These are phyloP conservation scores for Diophrys sp. DNA, from an alignment of 73 alveolate species.

Conservation along the genomic window DNA sequence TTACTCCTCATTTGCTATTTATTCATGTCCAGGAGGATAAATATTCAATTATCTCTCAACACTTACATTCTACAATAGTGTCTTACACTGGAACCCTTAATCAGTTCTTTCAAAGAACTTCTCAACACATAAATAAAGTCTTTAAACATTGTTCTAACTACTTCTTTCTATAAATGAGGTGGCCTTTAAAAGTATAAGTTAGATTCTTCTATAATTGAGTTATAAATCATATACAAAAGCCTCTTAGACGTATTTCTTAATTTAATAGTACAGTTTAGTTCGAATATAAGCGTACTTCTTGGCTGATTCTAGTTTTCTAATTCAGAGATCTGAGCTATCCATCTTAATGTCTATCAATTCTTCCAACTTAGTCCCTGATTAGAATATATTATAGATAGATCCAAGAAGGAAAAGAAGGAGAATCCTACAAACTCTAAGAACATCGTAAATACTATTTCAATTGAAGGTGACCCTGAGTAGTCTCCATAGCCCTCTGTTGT, in stretches of 20 bases:
- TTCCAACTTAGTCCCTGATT: not conserved
- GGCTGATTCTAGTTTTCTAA: conserved; percentile 41
- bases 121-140: not conserved
- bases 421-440: not conserved
- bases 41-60: not conserved
- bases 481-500: conserved; percentile 56
- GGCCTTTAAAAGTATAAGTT: conserved; percentile 1
- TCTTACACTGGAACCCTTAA: conserved; percentile 1
- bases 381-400: not conserved
- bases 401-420: conserved; percentile 18
- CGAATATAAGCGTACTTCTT: conserved; percentile 6
- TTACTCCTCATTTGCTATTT: conserved; percentile 11
- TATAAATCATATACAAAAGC: conserved; percentile 7
- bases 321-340: conserved; percentile 35
- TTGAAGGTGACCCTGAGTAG: conserved; percentile 11
- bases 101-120: conserved; percentile 7
- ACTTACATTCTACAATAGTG: not conserved
- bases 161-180: not conserved
- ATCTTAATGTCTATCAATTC: conserved; percentile 6
- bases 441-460: conserved; percentile 29
- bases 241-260: conserved; percentile 6
- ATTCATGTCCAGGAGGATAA: conserved; percentile 11
- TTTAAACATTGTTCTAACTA: not conserved
- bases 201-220: conserved; percentile 9
- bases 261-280: not conserved